Evolutionary conservation across 2,329 filamentous ascomycete genomes (phyloP).

Genomic region (Drechslerella stenobrocha): DNA sequence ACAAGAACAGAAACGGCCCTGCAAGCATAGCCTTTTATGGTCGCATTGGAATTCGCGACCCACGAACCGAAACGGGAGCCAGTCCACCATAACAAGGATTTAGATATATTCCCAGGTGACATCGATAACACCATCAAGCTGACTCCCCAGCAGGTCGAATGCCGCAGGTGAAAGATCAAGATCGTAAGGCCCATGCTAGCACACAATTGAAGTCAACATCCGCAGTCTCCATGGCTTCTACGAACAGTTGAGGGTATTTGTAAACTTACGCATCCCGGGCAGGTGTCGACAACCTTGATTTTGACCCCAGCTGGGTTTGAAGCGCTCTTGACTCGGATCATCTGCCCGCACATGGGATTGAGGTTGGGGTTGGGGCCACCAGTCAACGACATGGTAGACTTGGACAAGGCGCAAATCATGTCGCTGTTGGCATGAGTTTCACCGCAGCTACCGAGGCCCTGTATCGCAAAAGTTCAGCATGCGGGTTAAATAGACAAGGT

Average conservation of each 20-base stretch:
- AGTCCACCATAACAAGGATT: conserved; percentile 4
- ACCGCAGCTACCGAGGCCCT: conserved; percentile 52
- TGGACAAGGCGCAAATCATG: conserved; percentile 51
- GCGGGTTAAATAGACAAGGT: too few relatives aligned
- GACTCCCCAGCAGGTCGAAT: conserved; percentile 47
- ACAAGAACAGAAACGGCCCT: conserved; percentile 19
- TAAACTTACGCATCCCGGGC: conserved; percentile 51
- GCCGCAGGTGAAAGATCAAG: conserved; percentile 49
- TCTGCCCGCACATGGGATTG: conserved; percentile 52
- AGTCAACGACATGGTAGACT: conserved; percentile 47
- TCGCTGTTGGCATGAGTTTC: conserved; percentile 30
- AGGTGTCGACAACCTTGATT: conserved; percentile 48
- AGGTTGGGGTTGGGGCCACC: conserved; percentile 52
- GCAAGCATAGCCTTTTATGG: conserved; percentile 12
- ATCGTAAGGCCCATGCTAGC: conserved; percentile 10
- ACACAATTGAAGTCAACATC: neutral
- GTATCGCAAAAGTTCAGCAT: neutral
- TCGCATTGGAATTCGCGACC: conserved; percentile 11
- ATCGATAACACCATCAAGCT: conserved; percentile 27
- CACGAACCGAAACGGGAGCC: neutral
- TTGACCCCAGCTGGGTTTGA: conserved; percentile 23
- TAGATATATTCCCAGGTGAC: conserved; percentile 41
- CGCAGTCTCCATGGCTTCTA: neutral
- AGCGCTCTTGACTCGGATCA: conserved; percentile 42
- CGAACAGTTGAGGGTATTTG: neutral